Evolutionary conservation across 345 rosid species (phyloP).

Genomic region (Eutrema heterophyllum): DNA sequence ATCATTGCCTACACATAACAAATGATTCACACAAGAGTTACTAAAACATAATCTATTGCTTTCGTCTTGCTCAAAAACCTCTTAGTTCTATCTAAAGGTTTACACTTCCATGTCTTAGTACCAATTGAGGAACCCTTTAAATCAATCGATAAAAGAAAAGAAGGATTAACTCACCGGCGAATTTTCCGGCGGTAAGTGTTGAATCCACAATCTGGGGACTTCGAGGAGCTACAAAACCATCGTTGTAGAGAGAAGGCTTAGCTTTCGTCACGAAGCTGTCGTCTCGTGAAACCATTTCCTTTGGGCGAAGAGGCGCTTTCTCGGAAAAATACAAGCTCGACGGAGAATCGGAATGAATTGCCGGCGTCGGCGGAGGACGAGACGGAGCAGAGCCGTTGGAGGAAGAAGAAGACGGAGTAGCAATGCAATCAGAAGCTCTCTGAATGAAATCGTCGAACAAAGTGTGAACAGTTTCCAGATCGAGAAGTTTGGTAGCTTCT

Average conservation of each 20-base stretch:
- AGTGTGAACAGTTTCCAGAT: slow-evolving; percentile 64
- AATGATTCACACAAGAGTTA: slow-evolving; percentile 1
- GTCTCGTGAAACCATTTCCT: slow-evolving; percentile 58
- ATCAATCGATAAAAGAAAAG: neutral
- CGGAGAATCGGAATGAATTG: neutral
- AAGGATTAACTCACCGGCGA: slow-evolving; percentile 44
- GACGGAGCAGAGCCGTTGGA: slow-evolving; percentile 24
- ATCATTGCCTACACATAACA: slow-evolving; percentile 54
- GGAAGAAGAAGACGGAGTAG: slow-evolving; percentile 43
- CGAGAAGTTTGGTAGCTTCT: slow-evolving; percentile 73
- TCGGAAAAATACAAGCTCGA: slow-evolving; percentile 26
- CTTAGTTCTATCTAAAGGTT: neutral
- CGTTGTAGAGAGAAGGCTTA: slow-evolving; percentile 51
- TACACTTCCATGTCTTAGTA: neutral
- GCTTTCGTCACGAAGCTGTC: slow-evolving; percentile 70
- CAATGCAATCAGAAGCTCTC: slow-evolving; percentile 74
- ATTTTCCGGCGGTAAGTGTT: slow-evolving; percentile 41
- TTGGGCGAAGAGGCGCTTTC: slow-evolving; percentile 31
- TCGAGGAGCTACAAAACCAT: slow-evolving; percentile 32
- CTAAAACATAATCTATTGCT: neutral
- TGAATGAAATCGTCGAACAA: slow-evolving; percentile 78
- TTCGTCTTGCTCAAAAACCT: neutral
- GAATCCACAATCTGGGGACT: slow-evolving; percentile 57
- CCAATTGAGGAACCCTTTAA: neutral
- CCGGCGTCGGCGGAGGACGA: neutral